A percentile compares a stretch with the other conserved stretches of the same genome.
phyloP scores from a whole-genome alignment of 1,139 yeast genomes.

The Lipomyces yarrowii region DNA sequence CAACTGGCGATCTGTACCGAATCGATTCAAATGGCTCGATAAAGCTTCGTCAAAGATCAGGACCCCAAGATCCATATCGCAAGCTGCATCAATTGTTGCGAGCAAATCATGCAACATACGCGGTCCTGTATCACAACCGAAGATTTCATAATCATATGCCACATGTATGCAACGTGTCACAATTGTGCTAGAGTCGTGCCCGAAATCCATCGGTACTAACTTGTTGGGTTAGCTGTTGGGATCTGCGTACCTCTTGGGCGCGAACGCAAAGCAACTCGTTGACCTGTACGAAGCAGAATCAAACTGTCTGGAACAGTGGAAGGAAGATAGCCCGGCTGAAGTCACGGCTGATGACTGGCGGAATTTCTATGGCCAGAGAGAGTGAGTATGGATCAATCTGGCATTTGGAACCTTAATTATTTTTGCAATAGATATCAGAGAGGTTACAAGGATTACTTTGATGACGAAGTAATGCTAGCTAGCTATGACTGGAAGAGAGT shows the following conservation, averaged over 20 bases:
- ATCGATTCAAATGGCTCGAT: neutral
- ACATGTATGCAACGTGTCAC: slow-evolving; percentile 32
- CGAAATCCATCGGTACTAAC: neutral
- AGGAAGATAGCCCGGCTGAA: slow-evolving; percentile 41
- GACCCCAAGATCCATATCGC: slow-evolving; percentile 12
- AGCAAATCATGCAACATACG: slow-evolving; percentile 40
- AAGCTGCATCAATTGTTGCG: slow-evolving; percentile 34
- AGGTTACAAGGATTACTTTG: slow-evolving; percentile 41
- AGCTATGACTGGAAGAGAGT: slow-evolving; percentile 39
- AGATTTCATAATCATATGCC: slow-evolving; percentile 42
- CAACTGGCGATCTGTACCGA: neutral
- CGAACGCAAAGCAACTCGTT: slow-evolving; percentile 34
- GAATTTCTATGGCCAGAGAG: slow-evolving; percentile 37
- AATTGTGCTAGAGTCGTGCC: neutral
- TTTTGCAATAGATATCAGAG: slow-evolving; percentile 35
- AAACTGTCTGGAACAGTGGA: slow-evolving; percentile 36
- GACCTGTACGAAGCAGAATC: slow-evolving; percentile 36
- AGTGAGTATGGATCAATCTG: slow-evolving; percentile 4
- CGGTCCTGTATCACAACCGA: slow-evolving; percentile 38
- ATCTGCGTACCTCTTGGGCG: slow-evolving; percentile 37
- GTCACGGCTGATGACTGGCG: slow-evolving; percentile 42
- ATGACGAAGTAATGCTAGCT: slow-evolving; percentile 39
- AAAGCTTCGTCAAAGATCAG: slow-evolving; percentile 1
- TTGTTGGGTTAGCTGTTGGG: slow-evolving; percentile 21
- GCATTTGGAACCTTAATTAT: neutral